phyloP scores from a whole-genome alignment of 805 yeast genomes.

The Candida golubevii region DNA sequence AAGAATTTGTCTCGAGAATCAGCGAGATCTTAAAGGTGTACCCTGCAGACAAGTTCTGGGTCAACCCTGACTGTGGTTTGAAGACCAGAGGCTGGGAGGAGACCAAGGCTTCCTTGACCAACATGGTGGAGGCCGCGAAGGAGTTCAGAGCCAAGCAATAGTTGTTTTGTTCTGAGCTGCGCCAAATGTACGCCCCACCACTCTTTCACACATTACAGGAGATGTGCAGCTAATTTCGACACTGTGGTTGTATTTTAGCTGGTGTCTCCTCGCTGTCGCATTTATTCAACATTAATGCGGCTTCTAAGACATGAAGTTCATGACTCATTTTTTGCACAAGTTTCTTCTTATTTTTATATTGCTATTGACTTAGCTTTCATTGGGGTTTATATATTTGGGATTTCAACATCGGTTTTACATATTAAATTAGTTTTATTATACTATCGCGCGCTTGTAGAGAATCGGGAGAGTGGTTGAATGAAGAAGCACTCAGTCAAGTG shows the following conservation, averaged over 20 bases:
- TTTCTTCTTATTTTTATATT: slow-evolving; percentile 15
- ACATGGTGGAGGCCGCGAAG: slow-evolving; percentile 99
- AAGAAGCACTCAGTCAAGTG: too few species aligned
- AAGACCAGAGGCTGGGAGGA: slow-evolving; percentile 99
- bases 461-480: too few species aligned
- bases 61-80: slow-evolving; percentile 99
- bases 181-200: slow-evolving; percentile 6
- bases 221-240: too few species aligned
- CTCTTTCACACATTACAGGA: slow-evolving; percentile 17
- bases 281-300: slow-evolving; percentile 50
- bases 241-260: too few species aligned
- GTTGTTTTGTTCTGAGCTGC: background rate
- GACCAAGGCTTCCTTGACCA: slow-evolving; percentile 89
- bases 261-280: slow-evolving; percentile 24
- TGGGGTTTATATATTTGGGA: slow-evolving; percentile 39
- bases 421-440: slow-evolving; percentile 18
- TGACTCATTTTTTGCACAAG: slow-evolving; percentile 17
- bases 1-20: slow-evolving; percentile 92
- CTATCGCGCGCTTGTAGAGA: slow-evolving; percentile 14
- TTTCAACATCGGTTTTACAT: slow-evolving; percentile 45
- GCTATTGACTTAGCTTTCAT: slow-evolving; percentile 12
- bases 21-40: slow-evolving; percentile 92
- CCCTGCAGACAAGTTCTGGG: slow-evolving; percentile 99
- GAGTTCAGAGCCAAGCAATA: slow-evolving; percentile 57
- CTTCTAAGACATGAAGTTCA: slow-evolving; percentile 15